Evolutionary conservation across 1,139 yeast species (phyloP).

Genomic region (Nakaseomyces nivariensis): DNA sequence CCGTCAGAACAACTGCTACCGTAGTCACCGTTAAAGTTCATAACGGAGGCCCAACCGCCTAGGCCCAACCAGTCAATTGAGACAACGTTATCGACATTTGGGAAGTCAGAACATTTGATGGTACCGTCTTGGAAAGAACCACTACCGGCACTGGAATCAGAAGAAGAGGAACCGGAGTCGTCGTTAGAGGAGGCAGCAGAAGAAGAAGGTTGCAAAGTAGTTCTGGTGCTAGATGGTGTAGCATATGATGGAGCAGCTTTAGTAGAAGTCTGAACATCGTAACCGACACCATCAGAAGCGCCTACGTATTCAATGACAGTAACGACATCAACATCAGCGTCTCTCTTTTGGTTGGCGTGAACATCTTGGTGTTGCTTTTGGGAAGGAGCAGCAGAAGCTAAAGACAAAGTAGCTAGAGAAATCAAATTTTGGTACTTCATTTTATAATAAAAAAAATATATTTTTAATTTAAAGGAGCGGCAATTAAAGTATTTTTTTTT

Average conservation of each 20-base stretch:
- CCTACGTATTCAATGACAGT: constrained; percentile 42
- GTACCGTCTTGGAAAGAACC: constrained; percentile 69
- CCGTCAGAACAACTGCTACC: constrained; percentile 69
- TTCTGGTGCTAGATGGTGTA: constrained; percentile 17
- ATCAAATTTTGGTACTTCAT: constrained; percentile 4
- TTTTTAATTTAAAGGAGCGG: constrained; percentile 5
- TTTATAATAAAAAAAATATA: constrained; percentile 3
- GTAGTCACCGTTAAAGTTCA: constrained; percentile 53
- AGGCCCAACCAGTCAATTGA: constrained; percentile 68
- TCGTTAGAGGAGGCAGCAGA: constrained; percentile 10
- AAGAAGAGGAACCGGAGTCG: constrained; percentile 15
- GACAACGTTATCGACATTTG: constrained; percentile 86
- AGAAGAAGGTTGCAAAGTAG: constrained; percentile 18
- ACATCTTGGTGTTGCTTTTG: constrained; percentile 42
- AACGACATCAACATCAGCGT: constrained; percentile 34
- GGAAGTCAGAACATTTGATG: constrained; percentile 67
- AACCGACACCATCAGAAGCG: constrained; percentile 30
- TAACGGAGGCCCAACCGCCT: constrained; percentile 90
- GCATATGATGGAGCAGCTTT: constrained; percentile 12
- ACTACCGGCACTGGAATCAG: constrained; percentile 22
- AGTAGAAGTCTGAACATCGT: constrained; percentile 1
- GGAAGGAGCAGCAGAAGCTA: constrained; percentile 23
- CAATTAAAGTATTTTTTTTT: neutral
- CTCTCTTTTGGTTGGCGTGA: constrained; percentile 26
- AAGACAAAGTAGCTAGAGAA: constrained; percentile 10